A percentile compares a stretch with the other conserved stretches of the same genome.
These are phyloP conservation scores for Phytophthora constricta DNA, from an alignment of 352 stramenopile species.

Conservation along the genomic window DNA sequence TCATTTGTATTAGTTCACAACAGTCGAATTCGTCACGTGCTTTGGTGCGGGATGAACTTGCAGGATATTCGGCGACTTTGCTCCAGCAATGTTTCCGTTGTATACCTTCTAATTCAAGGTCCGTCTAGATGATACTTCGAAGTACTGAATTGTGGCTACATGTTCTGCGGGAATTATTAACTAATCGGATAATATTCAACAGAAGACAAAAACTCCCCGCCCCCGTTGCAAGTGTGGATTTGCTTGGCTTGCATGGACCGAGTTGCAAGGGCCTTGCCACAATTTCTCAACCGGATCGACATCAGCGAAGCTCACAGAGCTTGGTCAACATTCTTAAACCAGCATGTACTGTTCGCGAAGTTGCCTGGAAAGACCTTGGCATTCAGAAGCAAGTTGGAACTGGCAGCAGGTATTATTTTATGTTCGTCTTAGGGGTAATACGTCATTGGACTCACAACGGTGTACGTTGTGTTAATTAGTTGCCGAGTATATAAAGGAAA, in stretches of 20 bases:
- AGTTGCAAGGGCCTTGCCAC: slow-evolving; percentile 5
- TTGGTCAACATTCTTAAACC: slow-evolving; percentile 28
- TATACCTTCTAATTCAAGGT: slow-evolving; percentile 45
- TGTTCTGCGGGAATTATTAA: no score
- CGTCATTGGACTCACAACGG: not conserved
- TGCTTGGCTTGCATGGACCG: slow-evolving; percentile 36
- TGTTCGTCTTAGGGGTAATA: not conserved
- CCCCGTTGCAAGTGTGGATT: slow-evolving; percentile 27
- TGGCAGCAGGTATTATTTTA: slow-evolving; percentile 59
- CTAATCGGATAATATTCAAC: no score
- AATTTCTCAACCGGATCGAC: slow-evolving; percentile 1
- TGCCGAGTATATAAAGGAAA: slow-evolving; percentile 79
- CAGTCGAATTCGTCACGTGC: no score
- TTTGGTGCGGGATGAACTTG: not conserved
- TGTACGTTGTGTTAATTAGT: slow-evolving; percentile 28
- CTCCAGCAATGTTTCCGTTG: slow-evolving; percentile 21
- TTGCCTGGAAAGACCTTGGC: slow-evolving; percentile 45
- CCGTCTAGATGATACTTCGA: not conserved
- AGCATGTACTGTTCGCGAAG: slow-evolving; percentile 36
- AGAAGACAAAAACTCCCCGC: slow-evolving; percentile 1
- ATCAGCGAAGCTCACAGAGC: slow-evolving; percentile 6
- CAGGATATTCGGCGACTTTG: slow-evolving; percentile 34
- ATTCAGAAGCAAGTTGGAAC: slow-evolving; percentile 65
- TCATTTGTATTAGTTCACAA: no score
- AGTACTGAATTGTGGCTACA: not conserved